These are phyloP conservation scores for Cladosporium sp. DNA, from an alignment of 2,329 filamentous ascomycete genomes.

Conservation along the genomic window DNA sequence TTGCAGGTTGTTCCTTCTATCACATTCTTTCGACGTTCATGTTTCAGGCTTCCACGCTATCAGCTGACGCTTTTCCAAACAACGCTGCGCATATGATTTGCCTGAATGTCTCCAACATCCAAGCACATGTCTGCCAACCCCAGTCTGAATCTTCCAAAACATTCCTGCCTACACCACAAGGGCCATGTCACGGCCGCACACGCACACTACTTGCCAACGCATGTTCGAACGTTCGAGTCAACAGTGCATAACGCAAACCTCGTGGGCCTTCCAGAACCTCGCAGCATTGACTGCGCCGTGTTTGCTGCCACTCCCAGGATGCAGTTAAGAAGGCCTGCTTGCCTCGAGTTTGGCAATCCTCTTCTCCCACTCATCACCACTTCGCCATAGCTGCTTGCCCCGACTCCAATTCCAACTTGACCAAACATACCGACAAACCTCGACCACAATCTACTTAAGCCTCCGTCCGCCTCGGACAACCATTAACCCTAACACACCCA, in stretches of 20 bases:
- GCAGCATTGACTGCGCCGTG: conserved; percentile 14
- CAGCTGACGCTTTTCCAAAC: neutral
- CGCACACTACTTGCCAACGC: conserved; percentile 3
- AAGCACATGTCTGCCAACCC: neutral
- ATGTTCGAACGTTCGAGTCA: neutral
- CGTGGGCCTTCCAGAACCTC: neutral
- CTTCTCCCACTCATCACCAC: neutral
- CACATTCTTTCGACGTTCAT: neutral
- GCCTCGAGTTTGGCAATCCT: neutral
- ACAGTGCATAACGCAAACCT: neutral
- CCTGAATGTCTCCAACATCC: neutral
- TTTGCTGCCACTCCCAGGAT: conserved; percentile 3
- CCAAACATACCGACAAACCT: neutral
- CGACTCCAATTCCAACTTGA: neutral
- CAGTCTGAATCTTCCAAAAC: neutral
- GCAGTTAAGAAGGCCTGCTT: neutral
- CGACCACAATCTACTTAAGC: neutral
- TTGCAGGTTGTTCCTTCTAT: neutral
- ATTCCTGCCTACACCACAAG: neutral
- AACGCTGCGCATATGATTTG: neutral
- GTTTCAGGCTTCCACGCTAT: neutral
- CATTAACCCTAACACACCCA: neutral
- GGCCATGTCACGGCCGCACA: neutral
- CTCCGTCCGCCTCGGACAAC: neutral
- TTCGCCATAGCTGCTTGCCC: neutral